Percentiles rank a stretch among this genome's conserved stretches.
Conservation (phyloP, 345 rosid genomes). For the Murraya koenigii region DNA sequence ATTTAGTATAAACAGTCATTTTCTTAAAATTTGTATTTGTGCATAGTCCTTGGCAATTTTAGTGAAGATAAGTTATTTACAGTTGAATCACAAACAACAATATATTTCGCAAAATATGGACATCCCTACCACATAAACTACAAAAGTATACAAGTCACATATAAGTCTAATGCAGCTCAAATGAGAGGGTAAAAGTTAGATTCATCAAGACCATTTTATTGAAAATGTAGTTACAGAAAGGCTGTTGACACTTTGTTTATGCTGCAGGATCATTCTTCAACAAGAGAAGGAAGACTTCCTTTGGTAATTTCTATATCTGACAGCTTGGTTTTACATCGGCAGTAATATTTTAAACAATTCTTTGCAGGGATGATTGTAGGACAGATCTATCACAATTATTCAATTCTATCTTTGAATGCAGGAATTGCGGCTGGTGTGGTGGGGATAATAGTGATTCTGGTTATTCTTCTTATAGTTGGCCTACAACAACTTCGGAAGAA, state of each 20-base stretch:
- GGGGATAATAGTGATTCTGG: background rate
- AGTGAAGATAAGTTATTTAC: too few relatives aligned
- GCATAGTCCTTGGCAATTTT: too few relatives aligned
- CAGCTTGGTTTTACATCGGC: background rate
- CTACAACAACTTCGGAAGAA: background rate
- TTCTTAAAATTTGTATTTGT: too few relatives aligned
- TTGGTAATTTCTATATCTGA: background rate
- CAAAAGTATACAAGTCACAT: too few relatives aligned
- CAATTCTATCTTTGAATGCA: background rate
- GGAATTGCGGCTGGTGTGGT: background rate
- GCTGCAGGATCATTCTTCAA: background rate
- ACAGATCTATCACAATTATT: background rate
- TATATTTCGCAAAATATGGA: too few relatives aligned
- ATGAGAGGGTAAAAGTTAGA: too few relatives aligned
- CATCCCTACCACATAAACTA: too few relatives aligned
- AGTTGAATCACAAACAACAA: too few relatives aligned
- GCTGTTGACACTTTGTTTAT: conserved; percentile 3
- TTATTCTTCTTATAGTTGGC: background rate
- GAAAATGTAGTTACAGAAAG: background rate
- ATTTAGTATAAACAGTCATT: too few relatives aligned
- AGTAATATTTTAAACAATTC: background rate
- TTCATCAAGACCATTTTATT: background rate
- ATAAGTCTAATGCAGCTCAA: too few relatives aligned
- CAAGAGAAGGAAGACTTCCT: background rate
- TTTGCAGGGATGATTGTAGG: background rate